Base-by-base conservation (phyloP, 2,329 filamentous ascomycete species). In the Colletotrichum incanum region DNA sequence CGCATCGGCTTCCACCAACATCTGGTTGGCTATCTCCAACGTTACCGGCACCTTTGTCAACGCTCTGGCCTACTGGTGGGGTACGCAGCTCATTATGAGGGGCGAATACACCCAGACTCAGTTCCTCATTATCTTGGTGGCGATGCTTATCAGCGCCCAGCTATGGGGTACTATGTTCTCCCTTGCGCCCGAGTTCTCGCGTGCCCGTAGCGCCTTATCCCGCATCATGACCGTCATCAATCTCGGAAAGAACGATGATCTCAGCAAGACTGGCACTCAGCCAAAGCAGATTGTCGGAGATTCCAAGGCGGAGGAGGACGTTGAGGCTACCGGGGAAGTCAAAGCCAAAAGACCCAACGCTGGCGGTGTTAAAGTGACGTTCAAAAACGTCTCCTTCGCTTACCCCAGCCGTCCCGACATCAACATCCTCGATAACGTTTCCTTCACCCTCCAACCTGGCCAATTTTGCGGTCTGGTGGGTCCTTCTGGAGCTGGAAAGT, bases 31-130 rank as follows among this genome's bases (percentile, higher is more conserved):
- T 0, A 81, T 87, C 37, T 82, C 85, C 9, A 86, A 86, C 73
- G 84, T 82, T 59, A 79, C 84, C 18, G 86, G 88, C 28, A 90
- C 88, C 73, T 86, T 90, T 58, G 85, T 91, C 9, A 90, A 92
- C 75, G 88, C 90, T 0, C 83, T 93, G 39, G 90, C 90, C 0
- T 92, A 92, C 77, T 93, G 90, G 89, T 93, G 90, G 90, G 90
- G 91, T 18, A 83, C 89, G 0, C 89, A 88, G 76, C 87, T 89
- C 75, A 90, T 93, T 68, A 82, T 89, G 41, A 83, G 84, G 18
- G 90, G 90, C 2, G 82, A 87, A 58, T 91, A 91, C 75, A 78
- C 79, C 7, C 85, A 84, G 20, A 88, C 89, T 34, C 86, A 89
- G 4, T 92, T 92, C 80, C 87, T 92, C 76, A 90, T 92, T 74